Conservation (phyloP, 371 early-diverging fungal genomes). For the Blakeslea trispora region DNA sequence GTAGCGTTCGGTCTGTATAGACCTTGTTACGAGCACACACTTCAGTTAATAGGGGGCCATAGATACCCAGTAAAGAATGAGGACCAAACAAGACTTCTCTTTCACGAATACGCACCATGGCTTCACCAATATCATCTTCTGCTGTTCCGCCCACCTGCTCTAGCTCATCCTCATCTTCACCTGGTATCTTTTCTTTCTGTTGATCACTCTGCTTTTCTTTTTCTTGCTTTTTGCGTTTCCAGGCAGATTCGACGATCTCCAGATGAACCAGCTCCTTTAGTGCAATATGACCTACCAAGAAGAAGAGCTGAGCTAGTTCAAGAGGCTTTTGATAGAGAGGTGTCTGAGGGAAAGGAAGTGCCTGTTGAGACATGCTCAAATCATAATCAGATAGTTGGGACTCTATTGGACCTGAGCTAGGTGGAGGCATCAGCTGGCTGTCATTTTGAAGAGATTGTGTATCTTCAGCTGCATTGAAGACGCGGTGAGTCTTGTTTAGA, state of each 20-base stretch:
- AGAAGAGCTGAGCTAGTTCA: constrained; percentile 83
- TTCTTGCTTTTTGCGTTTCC: constrained; percentile 27
- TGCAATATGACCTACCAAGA: constrained; percentile 93
- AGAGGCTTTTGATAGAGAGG: constrained; percentile 57
- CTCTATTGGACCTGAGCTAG: constrained; percentile 9
- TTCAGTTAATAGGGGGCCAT: constrained; percentile 79
- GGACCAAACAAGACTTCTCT: constrained; percentile 84
- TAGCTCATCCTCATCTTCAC: constrained; percentile 64
- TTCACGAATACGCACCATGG: constrained; percentile 83
- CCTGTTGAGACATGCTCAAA: constrained; percentile 31
- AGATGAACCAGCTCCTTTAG: constrained; percentile 94
- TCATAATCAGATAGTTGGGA: constrained; percentile 33
- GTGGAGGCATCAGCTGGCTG: constrained; percentile 5
- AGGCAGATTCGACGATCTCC: constrained; percentile 63
- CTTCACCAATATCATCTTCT: constrained; percentile 95
- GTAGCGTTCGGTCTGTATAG: constrained; percentile 79
- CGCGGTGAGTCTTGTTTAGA: constrained; percentile 55
- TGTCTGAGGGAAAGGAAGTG: constrained; percentile 28
- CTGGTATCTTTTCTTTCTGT: neutral
- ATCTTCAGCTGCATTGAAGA: constrained; percentile 43
- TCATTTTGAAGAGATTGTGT: too few species aligned
- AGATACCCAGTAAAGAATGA: constrained; percentile 74
- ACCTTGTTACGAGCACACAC: constrained; percentile 81
- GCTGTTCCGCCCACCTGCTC: constrained; percentile 90
- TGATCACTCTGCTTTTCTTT: constrained; percentile 18